Conservation (phyloP, 257 asterid genomes). For the Jacaranda mimosifolia region DNA sequence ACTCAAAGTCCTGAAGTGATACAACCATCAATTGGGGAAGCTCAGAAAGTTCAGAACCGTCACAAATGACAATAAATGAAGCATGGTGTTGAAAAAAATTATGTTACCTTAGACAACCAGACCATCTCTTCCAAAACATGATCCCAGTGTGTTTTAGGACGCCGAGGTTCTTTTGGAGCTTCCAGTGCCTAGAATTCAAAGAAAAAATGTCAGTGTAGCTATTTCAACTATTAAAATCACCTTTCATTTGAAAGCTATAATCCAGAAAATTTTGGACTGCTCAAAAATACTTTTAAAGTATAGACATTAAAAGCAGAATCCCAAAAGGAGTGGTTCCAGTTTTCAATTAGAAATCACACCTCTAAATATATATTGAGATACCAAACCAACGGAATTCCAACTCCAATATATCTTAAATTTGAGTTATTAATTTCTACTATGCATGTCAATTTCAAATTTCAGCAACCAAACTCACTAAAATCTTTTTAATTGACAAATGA, state of each 20-base stretch:
- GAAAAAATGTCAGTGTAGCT: conserved; percentile 25
- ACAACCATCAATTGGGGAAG: conserved; percentile 33
- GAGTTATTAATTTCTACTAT: neutral
- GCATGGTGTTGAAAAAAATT: neutral
- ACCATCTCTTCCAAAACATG: conserved; percentile 99
- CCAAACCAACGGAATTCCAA: neutral
- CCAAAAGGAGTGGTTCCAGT: too few species aligned
- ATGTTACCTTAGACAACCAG: conserved; percentile 92
- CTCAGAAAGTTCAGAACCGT: neutral
- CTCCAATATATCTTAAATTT: conserved; percentile 17
- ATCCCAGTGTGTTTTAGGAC: conserved; percentile 98
- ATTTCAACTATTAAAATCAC: conserved; percentile 24
- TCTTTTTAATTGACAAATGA: neutral
- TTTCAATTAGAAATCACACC: too few species aligned
- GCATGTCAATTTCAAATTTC: conserved; percentile 8
- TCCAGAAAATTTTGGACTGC: neutral
- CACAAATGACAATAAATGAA: neutral
- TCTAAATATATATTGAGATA: too few species aligned
- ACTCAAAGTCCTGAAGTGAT: conserved; percentile 86
- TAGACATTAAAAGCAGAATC: too few species aligned
- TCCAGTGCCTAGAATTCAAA: conserved; percentile 76
- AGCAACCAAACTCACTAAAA: neutral
- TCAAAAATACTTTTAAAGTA: too few species aligned
- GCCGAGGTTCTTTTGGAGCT: conserved; percentile 93
- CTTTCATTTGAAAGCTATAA: neutral